Base-by-base conservation (phyloP, 345 rosid genomes). In the Eucalyptus tenuipes region DNA sequence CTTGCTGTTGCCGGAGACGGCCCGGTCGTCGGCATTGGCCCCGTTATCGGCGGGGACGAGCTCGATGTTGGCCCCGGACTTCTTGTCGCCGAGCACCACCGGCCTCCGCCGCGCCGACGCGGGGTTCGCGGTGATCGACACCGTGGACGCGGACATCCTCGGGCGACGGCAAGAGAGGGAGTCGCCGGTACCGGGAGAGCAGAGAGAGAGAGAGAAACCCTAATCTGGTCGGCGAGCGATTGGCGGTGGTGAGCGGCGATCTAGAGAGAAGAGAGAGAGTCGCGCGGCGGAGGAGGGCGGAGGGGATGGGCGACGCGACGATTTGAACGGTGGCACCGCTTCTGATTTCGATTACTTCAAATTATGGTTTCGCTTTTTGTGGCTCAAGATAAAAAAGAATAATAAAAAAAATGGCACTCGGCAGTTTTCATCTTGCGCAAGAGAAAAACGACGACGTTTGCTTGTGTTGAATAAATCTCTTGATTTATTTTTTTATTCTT, bases 111-210 rank as follows among this genome's bases (percentile, higher is more conserved):
- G 92, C 14, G 93, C 92, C 27, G 93, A 20, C 7, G 88, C 89
- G 7, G 98, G 91, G 89, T 93, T 95, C 48, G 98, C 98, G 49
- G 97, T 94, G 90, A 98, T 93, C 55, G 99, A 95, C 90, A 96
- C 94, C 89, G 95, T 94, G 48, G 99, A 96, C 68, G 98, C 97
- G 88, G 98, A 97, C 99, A 96, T 97, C 86, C 64, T 71, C 10
- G 59, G 91, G 85, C 15, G 81, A 71, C 25, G 61, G 61, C 25
- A 33, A 29, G 49, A 55, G 85, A 44, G 85, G 7, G 33, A 27
- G 13, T 87, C 17, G 44, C 24, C 17, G 81, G 55, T 20, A 49
- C 27, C 10, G 27, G 6, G 29, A 24, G 55, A 47, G 10, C 3
- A 7, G 6, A 47, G 85, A 40, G 31, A 55, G 57, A 55, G 29